Evolutionary conservation across 2,329 filamentous ascomycete species (phyloP), one percentile per base, ranked within the genome.

Genomic region (Rhinocladiella mackenziei): DNA sequence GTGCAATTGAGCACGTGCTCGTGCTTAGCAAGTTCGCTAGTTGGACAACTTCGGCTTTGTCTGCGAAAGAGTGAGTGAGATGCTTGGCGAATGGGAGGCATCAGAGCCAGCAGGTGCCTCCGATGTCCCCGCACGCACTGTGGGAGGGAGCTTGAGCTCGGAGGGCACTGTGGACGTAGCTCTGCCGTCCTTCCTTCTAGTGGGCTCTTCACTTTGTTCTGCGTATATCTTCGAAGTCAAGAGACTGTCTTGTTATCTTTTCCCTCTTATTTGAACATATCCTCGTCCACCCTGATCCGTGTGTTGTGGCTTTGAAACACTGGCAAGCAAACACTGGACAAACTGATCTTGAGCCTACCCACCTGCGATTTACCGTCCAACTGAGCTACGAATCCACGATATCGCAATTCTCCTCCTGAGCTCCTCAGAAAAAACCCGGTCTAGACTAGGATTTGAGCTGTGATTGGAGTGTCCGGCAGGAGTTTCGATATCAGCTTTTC

Each of bases 381-480:
- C 13, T 6, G 19, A 14, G 5, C 32, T 15, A 35, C 17, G 9
- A n/a, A n/a, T n/a, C n/a, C n/a, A n/a, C n/a, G 18, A 29, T 28
- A 30, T 9, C 32, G 17, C 37, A 33, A 20, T 5, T 31, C 31
- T 42, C 32, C 36, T 42, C 38, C 39, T 39, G 38, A 39, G 19
- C 47, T 45, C 28, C 47, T 38, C 47, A 45, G 40, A 45, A 44
- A 28, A 20, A 31, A 20, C 38, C 29, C 14, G 13, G n/a, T 26
- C n/a, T 13, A 31, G 7, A 18, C 10, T 30, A 32, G 19, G 20
- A 29, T 20, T 40, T 31, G 25, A 42, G 20, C 26, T 26, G 28
- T 49, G 45, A 43, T 44, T 45, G 45, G 45, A 49, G 45, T 49
- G 14, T 41, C 26, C 28, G 23, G 42, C 23, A 44, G 28, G 40